phyloP scores from a whole-genome alignment of 495 filamentous ascomycete genomes.

The Lichenothelia convexa region DNA sequence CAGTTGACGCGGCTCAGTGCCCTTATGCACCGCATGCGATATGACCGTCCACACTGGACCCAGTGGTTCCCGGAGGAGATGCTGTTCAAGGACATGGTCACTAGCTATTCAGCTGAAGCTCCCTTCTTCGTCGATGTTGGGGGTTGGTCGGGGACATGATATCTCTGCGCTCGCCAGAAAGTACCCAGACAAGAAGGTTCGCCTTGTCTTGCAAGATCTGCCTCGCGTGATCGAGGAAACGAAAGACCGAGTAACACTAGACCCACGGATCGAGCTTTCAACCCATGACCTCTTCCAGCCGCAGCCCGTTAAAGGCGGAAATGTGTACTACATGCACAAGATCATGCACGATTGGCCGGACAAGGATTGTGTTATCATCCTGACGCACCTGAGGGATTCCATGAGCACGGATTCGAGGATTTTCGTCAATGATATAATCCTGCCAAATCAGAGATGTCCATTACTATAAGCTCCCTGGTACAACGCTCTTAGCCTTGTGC shows the following conservation, averaged over 20 bases:
- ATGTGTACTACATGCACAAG: slow-evolving; percentile 2
- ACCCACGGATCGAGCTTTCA: slow-evolving; percentile 1
- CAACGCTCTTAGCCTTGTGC: too few species aligned
- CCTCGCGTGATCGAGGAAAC: slow-evolving; percentile 3
- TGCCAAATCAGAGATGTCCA: slow-evolving; percentile 1
- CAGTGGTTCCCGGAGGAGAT: slow-evolving; percentile 1
- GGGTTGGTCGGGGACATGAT: too few species aligned
- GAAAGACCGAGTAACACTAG: slow-evolving; percentile 1
- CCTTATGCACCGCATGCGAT: slow-evolving; percentile 1
- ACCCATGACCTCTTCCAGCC: slow-evolving; percentile 4
- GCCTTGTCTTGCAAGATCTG: slow-evolving; percentile 4
- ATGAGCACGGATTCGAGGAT: slow-evolving; percentile 2
- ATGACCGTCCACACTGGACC: slow-evolving; percentile 1
- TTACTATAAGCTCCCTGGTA: slow-evolving; percentile 2
- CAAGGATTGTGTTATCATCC: neutral
- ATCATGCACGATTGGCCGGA: slow-evolving; percentile 5
- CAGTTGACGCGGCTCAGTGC: slow-evolving; percentile 1
- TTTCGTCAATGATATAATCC: slow-evolving; percentile 3
- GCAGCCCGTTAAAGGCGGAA: slow-evolving; percentile 2
- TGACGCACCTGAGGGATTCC: slow-evolving; percentile 3
- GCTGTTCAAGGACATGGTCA: slow-evolving; percentile 2
- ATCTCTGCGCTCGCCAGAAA: slow-evolving; percentile 1
- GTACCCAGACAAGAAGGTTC: slow-evolving; percentile 1
- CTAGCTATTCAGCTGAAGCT: too few species aligned
- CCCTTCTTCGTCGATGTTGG: too few species aligned